Base-by-base conservation (phyloP, 2,329 filamentous ascomycete species). In the Aspergillus felis region DNA sequence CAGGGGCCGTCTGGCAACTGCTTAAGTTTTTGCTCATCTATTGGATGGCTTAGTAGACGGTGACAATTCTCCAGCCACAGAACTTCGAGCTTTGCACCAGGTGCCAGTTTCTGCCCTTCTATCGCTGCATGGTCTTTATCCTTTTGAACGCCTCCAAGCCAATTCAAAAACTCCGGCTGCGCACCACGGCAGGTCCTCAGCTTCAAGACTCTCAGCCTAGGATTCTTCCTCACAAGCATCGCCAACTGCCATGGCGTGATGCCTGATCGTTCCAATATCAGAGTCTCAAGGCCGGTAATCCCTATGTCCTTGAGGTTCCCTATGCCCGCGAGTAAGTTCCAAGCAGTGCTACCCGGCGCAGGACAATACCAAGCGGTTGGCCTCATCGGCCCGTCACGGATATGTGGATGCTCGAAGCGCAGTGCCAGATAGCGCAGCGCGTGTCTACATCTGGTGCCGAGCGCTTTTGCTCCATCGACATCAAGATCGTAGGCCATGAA, bases 221-320 rank as follows among this genome's bases (percentile, higher is more conserved):
- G 65, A 29, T 74, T 75, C 8, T 56, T 62, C 55, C 64, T 63
- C 28, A 75, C 66, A 51, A 74, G 65, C 58, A 65, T 70, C 53
- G 61, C 65, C 29, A 75, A 54, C 56, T 75, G 72, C 61, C 67
- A 68, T 6, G 68, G 62, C 3, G 69, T 74, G 55, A 74, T 72
- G 4, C 72, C 71, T 1, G 70, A 65, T 8, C 72, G 67, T 57
- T 72, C 68, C 35, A 74, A 32, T 3, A 66, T 64, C 50, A 75
- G 57, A 10, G 59, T 68, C 54, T 71, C 63, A 38, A 75, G 58
- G 7, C 60, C 65, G 2, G 50, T 62, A 38, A 72, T 51, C 14
- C 64, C 65, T 5, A 59, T 52, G 4, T 64, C 35, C 14, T 61
- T 61, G 42, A 62, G 60, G 9, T 58, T 55, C 1, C 71, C 72